These are phyloP conservation scores for Colletotrichum tropicicola DNA, from an alignment of 2,329 filamentous ascomycete species.

Conservation along the genomic window DNA sequence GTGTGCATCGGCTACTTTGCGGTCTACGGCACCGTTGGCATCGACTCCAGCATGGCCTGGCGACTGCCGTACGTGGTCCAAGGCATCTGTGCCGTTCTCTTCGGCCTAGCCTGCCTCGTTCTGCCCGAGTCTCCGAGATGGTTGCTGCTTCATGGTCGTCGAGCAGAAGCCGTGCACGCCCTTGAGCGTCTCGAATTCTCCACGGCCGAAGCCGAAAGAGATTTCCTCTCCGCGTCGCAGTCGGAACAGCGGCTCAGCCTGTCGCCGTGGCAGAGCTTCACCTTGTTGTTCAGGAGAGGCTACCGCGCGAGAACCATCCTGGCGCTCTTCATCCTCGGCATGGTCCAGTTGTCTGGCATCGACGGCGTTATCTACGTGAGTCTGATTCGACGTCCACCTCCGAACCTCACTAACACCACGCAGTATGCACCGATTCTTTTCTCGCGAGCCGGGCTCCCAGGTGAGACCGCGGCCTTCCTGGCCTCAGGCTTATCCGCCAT, in stretches of 20 bases:
- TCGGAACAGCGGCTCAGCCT: constrained; percentile 40
- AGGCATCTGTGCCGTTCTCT: constrained; percentile 43
- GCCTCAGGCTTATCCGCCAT: constrained; percentile 69
- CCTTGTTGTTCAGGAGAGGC: constrained; percentile 46
- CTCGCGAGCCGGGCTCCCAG: constrained; percentile 64
- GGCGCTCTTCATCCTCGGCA: constrained; percentile 65
- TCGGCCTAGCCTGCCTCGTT: constrained; percentile 49
- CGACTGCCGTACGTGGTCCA: constrained; percentile 63
- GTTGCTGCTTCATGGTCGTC: constrained; percentile 58
- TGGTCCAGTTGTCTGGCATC: constrained; percentile 69
- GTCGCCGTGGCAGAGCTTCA: constrained; percentile 41
- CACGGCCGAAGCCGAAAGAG: constrained; percentile 55
- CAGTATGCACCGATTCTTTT: constrained; percentile 71
- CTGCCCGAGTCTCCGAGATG: constrained; percentile 67
- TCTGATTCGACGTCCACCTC: constrained; percentile 8
- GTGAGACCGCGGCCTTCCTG: constrained; percentile 63
- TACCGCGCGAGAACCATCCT: constrained; percentile 58
- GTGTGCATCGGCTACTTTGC: constrained; percentile 66
- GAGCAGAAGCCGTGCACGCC: constrained; percentile 52
- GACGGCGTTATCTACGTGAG: constrained; percentile 69
- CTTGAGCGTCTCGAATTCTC: constrained; percentile 53
- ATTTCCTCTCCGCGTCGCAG: constrained; percentile 44
- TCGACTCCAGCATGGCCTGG: constrained; percentile 58
- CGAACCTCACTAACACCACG: background rate
- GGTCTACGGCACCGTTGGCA: constrained; percentile 62